A percentile compares a stretch with the other conserved stretches of the same genome.
phyloP scores from a whole-genome alignment of 2,329 filamentous ascomycete species.

The Mariannaea sp. region DNA sequence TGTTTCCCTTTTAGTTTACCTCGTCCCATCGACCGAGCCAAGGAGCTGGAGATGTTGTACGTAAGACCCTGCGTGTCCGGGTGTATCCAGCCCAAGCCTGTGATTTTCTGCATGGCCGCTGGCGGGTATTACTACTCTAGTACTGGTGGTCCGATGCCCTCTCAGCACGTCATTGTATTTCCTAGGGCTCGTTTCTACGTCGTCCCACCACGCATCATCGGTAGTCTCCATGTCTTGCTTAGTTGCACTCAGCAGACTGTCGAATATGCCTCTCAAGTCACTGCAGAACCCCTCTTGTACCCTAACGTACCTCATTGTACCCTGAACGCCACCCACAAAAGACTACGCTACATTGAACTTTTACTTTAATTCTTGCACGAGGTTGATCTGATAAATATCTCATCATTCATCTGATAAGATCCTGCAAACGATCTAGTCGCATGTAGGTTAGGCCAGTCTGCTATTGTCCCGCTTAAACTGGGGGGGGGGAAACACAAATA shows the following conservation, averaged over 20 bases:
- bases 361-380: background rate
- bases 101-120: conserved; percentile 14
- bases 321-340: conserved; percentile 7
- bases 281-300: conserved; percentile 1
- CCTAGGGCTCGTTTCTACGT: background rate
- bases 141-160: too few relatives aligned
- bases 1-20: conserved; percentile 1
- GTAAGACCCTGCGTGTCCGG: conserved; percentile 13
- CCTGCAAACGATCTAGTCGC: background rate
- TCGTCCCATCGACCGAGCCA: conserved; percentile 5
- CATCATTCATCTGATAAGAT: background rate
- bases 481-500: too few relatives aligned
- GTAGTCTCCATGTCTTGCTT: conserved; percentile 7
- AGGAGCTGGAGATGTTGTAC: conserved; percentile 13
- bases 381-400: conserved; percentile 17
- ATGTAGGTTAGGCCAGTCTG: background rate
- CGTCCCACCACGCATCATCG: conserved; percentile 12
- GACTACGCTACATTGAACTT: conserved; percentile 7
- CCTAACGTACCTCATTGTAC: conserved; percentile 4
- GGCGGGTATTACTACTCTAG: conserved; percentile 13
- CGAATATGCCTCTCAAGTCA: conserved; percentile 17
- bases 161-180: conserved; percentile 16
- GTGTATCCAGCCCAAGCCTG: conserved; percentile 20
- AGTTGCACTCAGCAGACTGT: conserved; percentile 16
- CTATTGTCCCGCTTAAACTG: too few relatives aligned